phyloP scores from a whole-genome alignment of 2,329 filamentous ascomycete species.

The Arthroderma sp. region DNA sequence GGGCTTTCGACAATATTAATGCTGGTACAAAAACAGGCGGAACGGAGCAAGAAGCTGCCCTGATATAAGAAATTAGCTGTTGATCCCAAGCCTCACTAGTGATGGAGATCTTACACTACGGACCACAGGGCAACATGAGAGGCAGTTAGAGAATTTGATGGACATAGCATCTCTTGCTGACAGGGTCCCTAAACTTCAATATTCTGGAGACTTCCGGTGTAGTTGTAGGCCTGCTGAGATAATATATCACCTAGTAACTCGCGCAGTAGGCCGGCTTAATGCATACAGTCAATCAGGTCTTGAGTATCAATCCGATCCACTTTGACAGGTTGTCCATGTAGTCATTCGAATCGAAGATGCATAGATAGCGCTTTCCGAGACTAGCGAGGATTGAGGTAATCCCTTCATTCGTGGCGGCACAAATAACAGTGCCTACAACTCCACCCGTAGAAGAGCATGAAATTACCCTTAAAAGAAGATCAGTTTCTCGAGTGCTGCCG shows the following conservation, averaged over 20 bases:
- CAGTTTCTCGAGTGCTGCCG: conserved; percentile 62
- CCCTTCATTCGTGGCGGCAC: conserved; percentile 64
- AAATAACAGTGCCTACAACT: conserved; percentile 71
- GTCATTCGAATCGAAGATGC: conserved; percentile 58
- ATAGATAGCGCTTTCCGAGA: conserved; percentile 68
- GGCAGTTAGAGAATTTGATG: conserved; percentile 86
- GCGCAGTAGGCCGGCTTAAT: conserved; percentile 71
- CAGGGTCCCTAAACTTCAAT: conserved; percentile 85
- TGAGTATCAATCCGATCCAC: conserved; percentile 60
- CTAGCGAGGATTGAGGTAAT: conserved; percentile 54
- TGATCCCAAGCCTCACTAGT: background rate
- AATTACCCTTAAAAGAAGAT: conserved; percentile 69
- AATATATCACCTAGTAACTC: conserved; percentile 74
- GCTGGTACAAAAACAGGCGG: conserved; percentile 73
- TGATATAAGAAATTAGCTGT: conserved; percentile 12
- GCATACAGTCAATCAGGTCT: conserved; percentile 73
- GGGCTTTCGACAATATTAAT: conserved; percentile 69
- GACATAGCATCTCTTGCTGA: conserved; percentile 69
- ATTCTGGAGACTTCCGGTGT: conserved; percentile 82
- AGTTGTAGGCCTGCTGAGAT: conserved; percentile 90
- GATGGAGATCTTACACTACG: conserved; percentile 49
- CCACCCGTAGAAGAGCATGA: conserved; percentile 79
- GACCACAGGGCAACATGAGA: conserved; percentile 96
- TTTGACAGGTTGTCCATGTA: conserved; percentile 50
- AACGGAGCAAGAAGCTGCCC: conserved; percentile 84